Evolutionary conservation across 805 yeast species (phyloP).

Genomic region (Metschnikowia noctiluminum): DNA sequence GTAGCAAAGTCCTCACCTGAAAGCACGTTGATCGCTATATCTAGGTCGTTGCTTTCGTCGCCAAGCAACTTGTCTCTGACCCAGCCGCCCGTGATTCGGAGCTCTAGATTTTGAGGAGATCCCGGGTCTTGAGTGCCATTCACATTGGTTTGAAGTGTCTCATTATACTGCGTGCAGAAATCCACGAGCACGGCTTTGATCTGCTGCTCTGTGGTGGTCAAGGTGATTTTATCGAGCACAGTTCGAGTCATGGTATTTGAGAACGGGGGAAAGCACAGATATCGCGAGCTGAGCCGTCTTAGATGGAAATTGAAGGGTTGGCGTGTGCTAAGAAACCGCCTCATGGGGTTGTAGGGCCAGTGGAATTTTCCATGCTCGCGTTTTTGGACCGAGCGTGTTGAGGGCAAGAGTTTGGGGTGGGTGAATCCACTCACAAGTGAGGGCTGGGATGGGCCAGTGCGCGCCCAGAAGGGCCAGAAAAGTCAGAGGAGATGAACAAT

Average conservation of each 20-base stretch:
- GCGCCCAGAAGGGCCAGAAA: too few relatives aligned
- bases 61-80: conserved; percentile 92
- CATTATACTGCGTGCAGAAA: conserved; percentile 39
- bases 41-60: conserved; percentile 77
- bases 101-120: conserved; percentile 34
- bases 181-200: conserved; percentile 40
- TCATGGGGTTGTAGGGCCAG: background rate
- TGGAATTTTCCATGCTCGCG: background rate
- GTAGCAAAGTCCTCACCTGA: conserved; percentile 86
- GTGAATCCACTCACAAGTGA: too few relatives aligned
- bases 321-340: background rate
- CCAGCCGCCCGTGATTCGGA: conserved; percentile 97
- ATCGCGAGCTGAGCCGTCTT: background rate
- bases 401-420: too few relatives aligned
- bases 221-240: conserved; percentile 18
- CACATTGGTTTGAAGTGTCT: background rate
- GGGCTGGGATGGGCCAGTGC: too few relatives aligned
- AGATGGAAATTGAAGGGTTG: background rate
- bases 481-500: too few relatives aligned
- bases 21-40: conserved; percentile 80
- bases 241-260: background rate
- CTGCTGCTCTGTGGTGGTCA: conserved; percentile 41
- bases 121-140: background rate
- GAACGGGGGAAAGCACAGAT: background rate
- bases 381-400: background rate